phyloP scores from a whole-genome alignment of 1,284 basidiomycete species.

The Cutaneotrichosporon cutaneum region DNA sequence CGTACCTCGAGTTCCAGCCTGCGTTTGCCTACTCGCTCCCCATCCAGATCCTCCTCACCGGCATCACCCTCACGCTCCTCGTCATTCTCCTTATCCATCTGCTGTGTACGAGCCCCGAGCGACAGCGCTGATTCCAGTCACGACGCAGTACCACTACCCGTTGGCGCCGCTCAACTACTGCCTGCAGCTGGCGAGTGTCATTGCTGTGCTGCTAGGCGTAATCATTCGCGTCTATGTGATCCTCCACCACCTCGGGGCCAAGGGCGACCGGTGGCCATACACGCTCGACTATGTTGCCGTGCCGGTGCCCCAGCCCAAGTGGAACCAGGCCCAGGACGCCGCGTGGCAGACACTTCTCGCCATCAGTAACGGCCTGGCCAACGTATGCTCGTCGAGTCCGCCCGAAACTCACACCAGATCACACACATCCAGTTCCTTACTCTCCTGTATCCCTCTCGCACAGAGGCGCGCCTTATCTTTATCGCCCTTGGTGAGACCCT shows the following conservation, averaged over 20 bases:
- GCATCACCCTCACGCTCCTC: constrained; percentile 82
- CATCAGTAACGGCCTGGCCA: constrained; percentile 76
- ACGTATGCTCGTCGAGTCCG: constrained; percentile 57
- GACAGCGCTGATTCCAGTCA: constrained; percentile 58
- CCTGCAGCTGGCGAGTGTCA: constrained; percentile 79
- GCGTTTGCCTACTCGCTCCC: constrained; percentile 81
- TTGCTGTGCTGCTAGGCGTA: constrained; percentile 72
- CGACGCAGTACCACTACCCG: constrained; percentile 92
- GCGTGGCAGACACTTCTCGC: constrained; percentile 88
- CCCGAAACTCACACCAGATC: constrained; percentile 60
- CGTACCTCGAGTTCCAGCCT: constrained; percentile 73
- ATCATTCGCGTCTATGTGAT: constrained; percentile 76
- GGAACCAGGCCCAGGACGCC: constrained; percentile 68
- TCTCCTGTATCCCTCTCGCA: constrained; percentile 87
- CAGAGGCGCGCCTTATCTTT: constrained; percentile 86
- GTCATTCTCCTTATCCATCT: constrained; percentile 88
- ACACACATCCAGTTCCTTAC: constrained; percentile 98
- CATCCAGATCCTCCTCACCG: constrained; percentile 82
- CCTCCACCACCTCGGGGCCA: constrained; percentile 61
- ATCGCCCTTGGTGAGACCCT: constrained; percentile 66
- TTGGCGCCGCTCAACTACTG: constrained; percentile 88
- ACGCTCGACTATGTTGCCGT: constrained; percentile 90
- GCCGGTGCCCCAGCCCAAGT: constrained; percentile 68
- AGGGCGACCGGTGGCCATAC: constrained; percentile 83
- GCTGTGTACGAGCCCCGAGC: constrained; percentile 56